phyloP scores from a whole-genome alignment of 2,329 filamentous ascomycete species.

The Ophiocordyceps camponoti-leonardi region DNA sequence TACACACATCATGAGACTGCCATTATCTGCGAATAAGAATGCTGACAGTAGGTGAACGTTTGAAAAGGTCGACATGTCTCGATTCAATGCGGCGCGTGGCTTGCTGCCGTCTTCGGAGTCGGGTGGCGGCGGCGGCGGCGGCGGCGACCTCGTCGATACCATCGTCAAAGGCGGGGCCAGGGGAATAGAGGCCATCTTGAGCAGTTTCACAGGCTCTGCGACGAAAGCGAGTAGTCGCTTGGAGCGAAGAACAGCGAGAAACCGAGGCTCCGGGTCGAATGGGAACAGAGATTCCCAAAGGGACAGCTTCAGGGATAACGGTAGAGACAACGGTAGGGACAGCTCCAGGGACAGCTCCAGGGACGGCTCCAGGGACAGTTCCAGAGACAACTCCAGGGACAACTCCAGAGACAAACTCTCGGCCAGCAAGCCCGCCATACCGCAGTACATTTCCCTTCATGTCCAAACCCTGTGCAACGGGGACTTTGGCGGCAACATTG shows the following conservation, averaged over 20 bases:
- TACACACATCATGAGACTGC: too few species aligned
- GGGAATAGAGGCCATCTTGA: background rate
- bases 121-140: background rate
- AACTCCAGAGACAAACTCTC: background rate
- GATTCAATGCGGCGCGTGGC: background rate
- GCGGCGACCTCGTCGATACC: background rate
- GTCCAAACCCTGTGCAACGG: background rate
- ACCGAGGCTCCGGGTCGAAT: background rate
- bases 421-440: background rate
- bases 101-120: background rate
- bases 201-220: background rate
- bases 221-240: background rate
- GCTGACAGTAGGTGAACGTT: background rate
- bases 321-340: too few species aligned
- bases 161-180: background rate
- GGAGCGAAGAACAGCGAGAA: background rate
- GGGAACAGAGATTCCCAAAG: background rate
- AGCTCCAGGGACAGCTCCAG: too few species aligned
- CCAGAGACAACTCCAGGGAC: background rate
- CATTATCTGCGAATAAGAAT: too few species aligned
- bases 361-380: too few species aligned
- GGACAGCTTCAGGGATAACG: background rate
- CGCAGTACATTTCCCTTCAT: background rate
- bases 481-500: background rate
- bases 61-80: background rate